Evolutionary conservation across 805 yeast species (phyloP).

Genomic region (Hanseniaspora vineae): DNA sequence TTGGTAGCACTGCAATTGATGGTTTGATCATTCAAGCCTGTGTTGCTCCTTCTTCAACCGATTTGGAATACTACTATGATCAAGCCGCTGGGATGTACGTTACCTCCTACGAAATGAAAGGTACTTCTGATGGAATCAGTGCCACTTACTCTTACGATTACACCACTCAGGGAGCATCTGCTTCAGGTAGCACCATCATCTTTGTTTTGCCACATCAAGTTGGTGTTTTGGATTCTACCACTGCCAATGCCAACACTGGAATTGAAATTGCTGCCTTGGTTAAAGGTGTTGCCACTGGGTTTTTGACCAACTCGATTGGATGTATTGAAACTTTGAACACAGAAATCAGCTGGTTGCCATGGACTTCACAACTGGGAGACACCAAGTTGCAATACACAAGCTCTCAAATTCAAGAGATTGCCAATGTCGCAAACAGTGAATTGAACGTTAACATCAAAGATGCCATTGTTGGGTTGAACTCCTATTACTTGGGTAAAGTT

Average conservation of each 20-base stretch:
- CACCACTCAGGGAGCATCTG: constrained; percentile 36
- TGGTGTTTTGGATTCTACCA: constrained; percentile 22
- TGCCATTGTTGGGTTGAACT: constrained; percentile 29
- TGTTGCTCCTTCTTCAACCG: constrained; percentile 27
- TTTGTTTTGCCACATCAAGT: constrained; percentile 46
- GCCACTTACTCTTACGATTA: constrained; percentile 39
- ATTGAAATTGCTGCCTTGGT: constrained; percentile 33
- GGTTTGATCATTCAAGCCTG: constrained; percentile 39
- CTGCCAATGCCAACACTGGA: constrained; percentile 27
- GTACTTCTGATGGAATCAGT: constrained; percentile 31
- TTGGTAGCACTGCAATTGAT: constrained; percentile 25
- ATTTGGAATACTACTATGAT: constrained; percentile 37
- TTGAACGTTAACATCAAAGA: constrained; percentile 32
- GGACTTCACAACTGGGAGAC: constrained; percentile 25
- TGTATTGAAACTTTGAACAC: constrained; percentile 29
- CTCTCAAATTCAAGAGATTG: constrained; percentile 31
- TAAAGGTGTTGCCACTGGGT: constrained; percentile 38
- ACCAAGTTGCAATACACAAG: constrained; percentile 26
- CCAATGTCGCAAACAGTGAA: constrained; percentile 34
- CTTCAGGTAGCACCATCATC: constrained; percentile 31
- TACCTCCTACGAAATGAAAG: constrained; percentile 34
- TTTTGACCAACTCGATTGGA: constrained; percentile 26
- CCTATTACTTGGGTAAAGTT: constrained; percentile 40
- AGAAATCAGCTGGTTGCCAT: constrained; percentile 33
- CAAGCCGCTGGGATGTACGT: constrained; percentile 58